Base-by-base conservation (phyloP, 495 filamentous ascomycete species). In the Neurospora sp. region DNA sequence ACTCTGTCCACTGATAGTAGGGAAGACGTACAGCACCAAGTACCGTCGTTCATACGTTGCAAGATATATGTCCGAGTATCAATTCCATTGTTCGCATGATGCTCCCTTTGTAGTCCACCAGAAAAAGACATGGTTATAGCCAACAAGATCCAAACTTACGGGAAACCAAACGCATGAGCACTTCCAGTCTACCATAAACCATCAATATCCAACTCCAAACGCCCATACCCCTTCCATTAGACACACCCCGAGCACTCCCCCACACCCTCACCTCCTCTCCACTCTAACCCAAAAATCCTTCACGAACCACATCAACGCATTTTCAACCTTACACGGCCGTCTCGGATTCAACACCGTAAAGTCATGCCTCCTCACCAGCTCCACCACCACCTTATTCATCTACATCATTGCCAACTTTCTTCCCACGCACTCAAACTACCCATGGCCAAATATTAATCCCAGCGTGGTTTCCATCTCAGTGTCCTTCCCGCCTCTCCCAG, bases 301-400 rank as follows among this genome's bases (percentile, higher is more conserved):
- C 1, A 72, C 73, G 13, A 75, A 24, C 76, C 76, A 80, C 24
- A 76, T 73, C 13, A 74, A 59, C 17, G 74, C 74, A 31, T 48
- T 72, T 24, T 39, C 69, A 15, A 74, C 37, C 59, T 75, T 79
- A 69, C 77, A 70, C 19, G 77, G 86, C 81, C 69, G 77, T 75
- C n/a, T 21, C n/a, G 77, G 75, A 31, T 77, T 71, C 3, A 75
- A 34, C 34, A 74, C 34, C 1, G 75, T 59, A 24, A 78, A 71
- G 28, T 78, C 70, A 40, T 72, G 75, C 4, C 74, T 66, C 3
- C 77, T 39, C 8, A 78, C 28, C 34, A 78, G 24, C 77, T 78
- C 42, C 42, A 19, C 21, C 74, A 89, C 77, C 1, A 83, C 79
- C 79, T 90, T 90, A 70, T 86, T 85, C 45, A 88, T 76, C 77